A percentile compares a stretch with the other conserved stretches of the same genome.
phyloP scores from a whole-genome alignment of 208 protist genomes.

The Leishmania tarentolae region DNA sequence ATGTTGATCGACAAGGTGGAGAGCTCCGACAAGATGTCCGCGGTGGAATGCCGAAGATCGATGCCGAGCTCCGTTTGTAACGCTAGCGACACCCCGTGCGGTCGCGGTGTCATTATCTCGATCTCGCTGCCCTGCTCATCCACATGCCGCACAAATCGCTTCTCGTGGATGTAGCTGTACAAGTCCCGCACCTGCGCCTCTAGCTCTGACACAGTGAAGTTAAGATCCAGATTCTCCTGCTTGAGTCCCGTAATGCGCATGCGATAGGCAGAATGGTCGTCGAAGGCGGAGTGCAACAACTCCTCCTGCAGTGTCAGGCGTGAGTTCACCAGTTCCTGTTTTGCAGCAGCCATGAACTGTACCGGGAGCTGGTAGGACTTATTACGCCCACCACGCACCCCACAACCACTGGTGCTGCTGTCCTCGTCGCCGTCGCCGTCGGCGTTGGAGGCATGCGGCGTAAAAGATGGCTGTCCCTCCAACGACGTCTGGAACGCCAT shows the following conservation, averaged over 20 bases:
- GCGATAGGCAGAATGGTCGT: slow-evolving; percentile 70
- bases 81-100: slow-evolving; percentile 66
- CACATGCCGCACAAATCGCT: slow-evolving; percentile 47
- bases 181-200: slow-evolving; percentile 53
- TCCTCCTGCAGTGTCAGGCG: slow-evolving; percentile 69
- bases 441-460: neutral
- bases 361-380: slow-evolving; percentile 34
- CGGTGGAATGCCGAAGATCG: slow-evolving; percentile 65
- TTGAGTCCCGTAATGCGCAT: slow-evolving; percentile 62
- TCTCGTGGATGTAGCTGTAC: slow-evolving; percentile 73
- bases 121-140: slow-evolving; percentile 24
- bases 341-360: slow-evolving; percentile 60
- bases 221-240: slow-evolving; percentile 50
- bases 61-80: slow-evolving; percentile 78
- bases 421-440: slow-evolving; percentile 13
- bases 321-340: slow-evolving; percentile 56
- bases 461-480: slow-evolving; percentile 1
- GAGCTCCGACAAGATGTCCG: slow-evolving; percentile 68
- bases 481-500: slow-evolving; percentile 43
- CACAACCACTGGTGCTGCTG: neutral
- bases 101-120: slow-evolving; percentile 59
- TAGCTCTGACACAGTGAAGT: slow-evolving; percentile 38
- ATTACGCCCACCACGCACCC: neutral
- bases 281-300: slow-evolving; percentile 70
- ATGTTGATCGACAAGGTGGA: slow-evolving; percentile 64